Conservation (phyloP, 2,329 filamentous ascomycete species). For the Amauroascus verrucosus region DNA sequence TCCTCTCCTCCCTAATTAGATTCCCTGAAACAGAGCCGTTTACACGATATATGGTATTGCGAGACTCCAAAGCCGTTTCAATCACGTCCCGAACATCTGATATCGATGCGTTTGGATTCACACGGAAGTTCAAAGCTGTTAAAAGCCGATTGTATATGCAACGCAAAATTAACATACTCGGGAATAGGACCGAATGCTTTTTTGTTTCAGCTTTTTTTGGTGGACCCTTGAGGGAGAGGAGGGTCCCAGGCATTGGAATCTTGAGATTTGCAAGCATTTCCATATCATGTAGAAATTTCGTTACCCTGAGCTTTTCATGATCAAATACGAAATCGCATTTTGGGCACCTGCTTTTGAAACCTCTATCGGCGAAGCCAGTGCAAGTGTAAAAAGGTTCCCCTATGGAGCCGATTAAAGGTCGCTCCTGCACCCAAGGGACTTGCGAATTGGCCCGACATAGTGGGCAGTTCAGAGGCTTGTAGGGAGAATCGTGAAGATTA, state of each 20-base stretch:
- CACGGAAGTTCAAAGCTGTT: conserved; percentile 28
- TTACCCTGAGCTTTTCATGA: conserved; percentile 51
- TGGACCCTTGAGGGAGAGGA: conserved; percentile 48
- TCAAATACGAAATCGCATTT: conserved; percentile 43
- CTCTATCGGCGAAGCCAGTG: conserved; percentile 30
- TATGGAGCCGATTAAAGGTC: conserved; percentile 16
- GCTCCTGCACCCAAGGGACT: conserved; percentile 50
- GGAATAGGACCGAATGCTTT: conserved; percentile 39
- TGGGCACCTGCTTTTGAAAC: conserved; percentile 44
- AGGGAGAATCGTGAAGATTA: conserved; percentile 43
- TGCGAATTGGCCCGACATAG: conserved; percentile 37
- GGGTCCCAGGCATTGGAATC: conserved; percentile 57
- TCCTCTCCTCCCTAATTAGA: conserved; percentile 18
- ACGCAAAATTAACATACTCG: conserved; percentile 47
- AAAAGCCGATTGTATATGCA: conserved; percentile 38
- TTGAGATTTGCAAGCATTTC: conserved; percentile 38
- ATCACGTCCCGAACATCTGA: conserved; percentile 43
- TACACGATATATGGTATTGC: conserved; percentile 32
- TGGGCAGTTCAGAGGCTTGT: conserved; percentile 48
- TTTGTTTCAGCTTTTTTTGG: conserved; percentile 28
- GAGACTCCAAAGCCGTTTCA: conserved; percentile 37
- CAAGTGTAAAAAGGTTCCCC: conserved; percentile 22
- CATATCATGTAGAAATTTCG: conserved; percentile 52
- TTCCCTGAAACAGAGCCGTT: conserved; percentile 22
- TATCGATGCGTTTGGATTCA: conserved; percentile 37